Percentiles rank a stretch among this genome's conserved stretches.
Conservation (phyloP, 306 rosid species). For the Ormosia emarginata region DNA sequence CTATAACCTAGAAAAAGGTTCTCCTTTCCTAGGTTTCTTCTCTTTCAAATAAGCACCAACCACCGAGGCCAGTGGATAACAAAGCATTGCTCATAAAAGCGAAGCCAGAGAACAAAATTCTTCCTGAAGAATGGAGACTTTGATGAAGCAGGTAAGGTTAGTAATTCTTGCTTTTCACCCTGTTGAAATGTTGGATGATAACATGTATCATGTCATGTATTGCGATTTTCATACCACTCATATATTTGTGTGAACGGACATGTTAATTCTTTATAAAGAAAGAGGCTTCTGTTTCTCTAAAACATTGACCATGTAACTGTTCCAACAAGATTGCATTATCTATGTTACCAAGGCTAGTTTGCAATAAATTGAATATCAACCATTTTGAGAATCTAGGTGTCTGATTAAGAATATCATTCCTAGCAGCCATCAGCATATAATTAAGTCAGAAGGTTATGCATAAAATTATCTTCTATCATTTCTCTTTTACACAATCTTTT, state of each 20-base stretch:
- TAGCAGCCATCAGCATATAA: neutral
- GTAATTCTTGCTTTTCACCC: conserved; percentile 4
- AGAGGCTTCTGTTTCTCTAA: neutral
- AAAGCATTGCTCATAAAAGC: conserved; percentile 24
- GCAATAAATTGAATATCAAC: conserved; percentile 13
- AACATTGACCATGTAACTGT: neutral
- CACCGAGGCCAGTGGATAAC: neutral
- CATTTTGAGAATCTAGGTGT: neutral
- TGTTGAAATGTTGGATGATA: neutral
- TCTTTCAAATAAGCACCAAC: conserved; percentile 49
- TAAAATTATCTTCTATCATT: neutral
- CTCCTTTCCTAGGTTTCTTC: conserved; percentile 21
- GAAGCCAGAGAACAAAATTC: neutral
- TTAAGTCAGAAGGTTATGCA: neutral
- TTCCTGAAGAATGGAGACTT: conserved; percentile 42
- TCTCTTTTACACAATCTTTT: neutral
- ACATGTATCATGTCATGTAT: neutral
- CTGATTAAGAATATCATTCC: neutral
- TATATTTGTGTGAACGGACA: neutral
- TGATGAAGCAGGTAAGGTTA: conserved; percentile 55
- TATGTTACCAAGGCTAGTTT: neutral
- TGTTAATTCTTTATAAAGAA: conserved; percentile 10
- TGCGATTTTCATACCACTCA: neutral
- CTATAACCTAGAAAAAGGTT: neutral
- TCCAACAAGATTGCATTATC: neutral